A percentile compares a stretch with the other conserved stretches of the same genome.
phyloP scores from a whole-genome alignment of 2,329 filamentous ascomycete genomes.

The Fusarium secorum region DNA sequence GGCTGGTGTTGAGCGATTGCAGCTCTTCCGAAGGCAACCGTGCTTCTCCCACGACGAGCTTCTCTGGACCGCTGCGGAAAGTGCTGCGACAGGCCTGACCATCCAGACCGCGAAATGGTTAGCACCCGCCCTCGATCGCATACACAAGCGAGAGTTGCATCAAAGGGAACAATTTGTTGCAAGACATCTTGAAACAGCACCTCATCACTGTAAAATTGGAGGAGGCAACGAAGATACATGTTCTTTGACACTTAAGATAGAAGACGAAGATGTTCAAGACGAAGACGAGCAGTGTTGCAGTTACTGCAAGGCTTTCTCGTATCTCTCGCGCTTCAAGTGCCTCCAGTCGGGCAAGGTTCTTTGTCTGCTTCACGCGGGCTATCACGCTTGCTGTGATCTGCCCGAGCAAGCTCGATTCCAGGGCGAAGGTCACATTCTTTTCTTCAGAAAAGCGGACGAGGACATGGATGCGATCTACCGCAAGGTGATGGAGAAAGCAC shows the following conservation, averaged over 20 bases:
- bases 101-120: slow-evolving; percentile 97
- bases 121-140: slow-evolving; percentile 82
- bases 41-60: slow-evolving; percentile 98
- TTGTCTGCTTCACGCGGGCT: slow-evolving; percentile 83
- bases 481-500: slow-evolving; percentile 86
- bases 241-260: slow-evolving; percentile 67
- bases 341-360: slow-evolving; percentile 80
- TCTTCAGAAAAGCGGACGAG: slow-evolving; percentile 79
- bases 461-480: slow-evolving; percentile 71
- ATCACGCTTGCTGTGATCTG: slow-evolving; percentile 79
- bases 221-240: slow-evolving; percentile 61
- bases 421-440: slow-evolving; percentile 75
- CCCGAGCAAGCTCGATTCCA: slow-evolving; percentile 71
- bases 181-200: slow-evolving; percentile 65
- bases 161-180: slow-evolving; percentile 74
- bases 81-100: slow-evolving; percentile 67
- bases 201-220: slow-evolving; percentile 60
- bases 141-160: slow-evolving; percentile 75
- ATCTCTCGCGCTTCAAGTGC: slow-evolving; percentile 90
- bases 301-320: slow-evolving; percentile 92
- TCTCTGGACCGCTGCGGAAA: slow-evolving; percentile 86
- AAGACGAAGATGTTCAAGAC: slow-evolving; percentile 81
- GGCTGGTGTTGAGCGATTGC: slow-evolving; percentile 83
- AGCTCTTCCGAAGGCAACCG: slow-evolving; percentile 87
- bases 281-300: slow-evolving; percentile 94